These are phyloP conservation scores for Trifolium repens DNA, from an alignment of 306 rosid species.

Conservation along the genomic window DNA sequence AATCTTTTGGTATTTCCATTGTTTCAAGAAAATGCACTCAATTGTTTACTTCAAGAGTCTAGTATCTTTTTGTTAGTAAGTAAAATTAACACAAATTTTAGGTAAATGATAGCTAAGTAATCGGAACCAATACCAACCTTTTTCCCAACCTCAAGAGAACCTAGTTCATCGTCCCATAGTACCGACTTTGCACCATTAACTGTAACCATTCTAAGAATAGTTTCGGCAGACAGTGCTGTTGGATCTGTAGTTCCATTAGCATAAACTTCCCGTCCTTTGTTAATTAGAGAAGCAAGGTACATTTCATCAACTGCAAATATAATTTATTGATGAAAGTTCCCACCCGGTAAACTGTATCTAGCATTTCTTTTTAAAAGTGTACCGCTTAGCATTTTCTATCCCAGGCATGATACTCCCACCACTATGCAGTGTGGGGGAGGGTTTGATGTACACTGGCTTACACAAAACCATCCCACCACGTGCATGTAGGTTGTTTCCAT, in stretches of 20 bases:
- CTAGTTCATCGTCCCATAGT: slow-evolving; percentile 80
- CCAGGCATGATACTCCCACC: slow-evolving; percentile 19
- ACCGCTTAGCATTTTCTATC: neutral
- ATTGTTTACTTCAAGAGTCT: too few species aligned
- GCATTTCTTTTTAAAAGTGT: neutral
- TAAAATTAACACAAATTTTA: too few species aligned
- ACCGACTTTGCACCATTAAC: slow-evolving; percentile 81
- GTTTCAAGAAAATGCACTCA: too few species aligned
- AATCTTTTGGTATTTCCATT: too few species aligned
- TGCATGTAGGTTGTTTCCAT: slow-evolving; percentile 12
- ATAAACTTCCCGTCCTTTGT: slow-evolving; percentile 78
- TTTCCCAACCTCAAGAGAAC: slow-evolving; percentile 91
- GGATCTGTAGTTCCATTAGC: slow-evolving; percentile 73
- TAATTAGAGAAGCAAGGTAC: slow-evolving; percentile 87
- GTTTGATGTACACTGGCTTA: neutral
- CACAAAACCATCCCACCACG: neutral
- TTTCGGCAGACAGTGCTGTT: slow-evolving; percentile 77
- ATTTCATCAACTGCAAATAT: slow-evolving; percentile 83
- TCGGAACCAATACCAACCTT: slow-evolving; percentile 58
- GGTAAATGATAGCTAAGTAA: neutral
- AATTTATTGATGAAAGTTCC: slow-evolving; percentile 40
- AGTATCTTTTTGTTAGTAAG: too few species aligned
- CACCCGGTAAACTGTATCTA: slow-evolving; percentile 13
- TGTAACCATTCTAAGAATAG: slow-evolving; percentile 71
- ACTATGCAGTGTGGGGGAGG: neutral